A percentile compares a stretch with the other conserved stretches of the same genome.
phyloP scores from a whole-genome alignment of 768 basidiomycete species.

The Floccularia luteovirens region DNA sequence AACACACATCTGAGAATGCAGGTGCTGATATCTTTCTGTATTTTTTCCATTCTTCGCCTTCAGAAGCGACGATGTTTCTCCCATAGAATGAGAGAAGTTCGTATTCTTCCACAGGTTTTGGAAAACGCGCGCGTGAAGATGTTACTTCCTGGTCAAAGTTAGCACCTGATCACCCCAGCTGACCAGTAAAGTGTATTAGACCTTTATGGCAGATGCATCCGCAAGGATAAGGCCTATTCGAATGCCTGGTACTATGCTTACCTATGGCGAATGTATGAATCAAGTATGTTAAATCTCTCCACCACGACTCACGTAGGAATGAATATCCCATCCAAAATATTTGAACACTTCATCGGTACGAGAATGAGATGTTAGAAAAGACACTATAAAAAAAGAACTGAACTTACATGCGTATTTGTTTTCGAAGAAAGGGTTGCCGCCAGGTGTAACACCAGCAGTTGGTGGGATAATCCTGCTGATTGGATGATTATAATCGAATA shows the following conservation, averaged over 20 bases:
- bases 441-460: background rate
- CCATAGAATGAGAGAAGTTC: conserved; percentile 41
- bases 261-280: conserved; percentile 11
- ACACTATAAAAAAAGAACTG: background rate
- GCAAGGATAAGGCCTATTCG: conserved; percentile 20
- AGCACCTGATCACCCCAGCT: background rate
- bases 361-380: background rate
- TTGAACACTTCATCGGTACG: background rate
- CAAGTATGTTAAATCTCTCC: background rate
- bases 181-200: conserved; percentile 4
- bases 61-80: conserved; percentile 52
- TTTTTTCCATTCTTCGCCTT: conserved; percentile 50
- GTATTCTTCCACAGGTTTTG: conserved; percentile 47
- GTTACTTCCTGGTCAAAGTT: conserved; percentile 38
- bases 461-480: background rate
- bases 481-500: too few species aligned
- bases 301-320: background rate
- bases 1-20: conserved; percentile 53
- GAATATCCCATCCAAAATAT: background rate
- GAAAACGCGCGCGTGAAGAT: conserved; percentile 40
- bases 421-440: background rate
- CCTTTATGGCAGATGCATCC: conserved; percentile 34
- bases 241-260: conserved; percentile 9
- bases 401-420: background rate
- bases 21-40: conserved; percentile 56